These are phyloP conservation scores for Odontarrhena argentea DNA, from an alignment of 345 rosid genomes.

Conservation along the genomic window DNA sequence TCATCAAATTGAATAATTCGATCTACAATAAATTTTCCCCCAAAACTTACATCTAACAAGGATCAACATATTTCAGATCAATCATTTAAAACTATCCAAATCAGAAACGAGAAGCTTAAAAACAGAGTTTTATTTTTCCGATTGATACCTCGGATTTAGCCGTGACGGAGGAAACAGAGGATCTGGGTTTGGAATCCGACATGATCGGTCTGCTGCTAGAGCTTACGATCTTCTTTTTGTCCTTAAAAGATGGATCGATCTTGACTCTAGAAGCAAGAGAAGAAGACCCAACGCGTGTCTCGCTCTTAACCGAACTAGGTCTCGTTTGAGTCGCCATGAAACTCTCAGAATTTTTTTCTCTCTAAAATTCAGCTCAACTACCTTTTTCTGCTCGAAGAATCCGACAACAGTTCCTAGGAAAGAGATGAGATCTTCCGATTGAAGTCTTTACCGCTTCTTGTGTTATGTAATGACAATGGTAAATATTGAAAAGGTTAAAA, in stretches of 20 bases:
- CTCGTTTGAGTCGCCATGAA: conserved; percentile 57
- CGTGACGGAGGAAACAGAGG: conserved; percentile 42
- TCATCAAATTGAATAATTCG: background rate
- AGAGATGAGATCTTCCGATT: conserved; percentile 9
- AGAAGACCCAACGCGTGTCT: conserved; percentile 55
- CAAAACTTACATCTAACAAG: background rate
- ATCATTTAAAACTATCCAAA: conserved; percentile 7
- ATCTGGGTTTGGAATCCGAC: conserved; percentile 51
- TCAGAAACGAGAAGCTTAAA: background rate
- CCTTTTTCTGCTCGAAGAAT: background rate
- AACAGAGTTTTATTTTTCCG: conserved; percentile 9
- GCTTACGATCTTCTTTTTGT: conserved; percentile 56
- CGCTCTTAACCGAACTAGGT: conserved; percentile 49
- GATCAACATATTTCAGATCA: background rate
- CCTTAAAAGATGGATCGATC: conserved; percentile 47
- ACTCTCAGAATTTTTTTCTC: background rate
- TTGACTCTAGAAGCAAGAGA: conserved; percentile 43
- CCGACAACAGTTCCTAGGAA: conserved; percentile 12
- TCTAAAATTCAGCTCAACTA: conserved; percentile 24
- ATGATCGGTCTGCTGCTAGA: conserved; percentile 53
- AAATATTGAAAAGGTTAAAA: conserved; percentile 11
- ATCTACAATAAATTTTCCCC: conserved; percentile 14
- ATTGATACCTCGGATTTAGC: conserved; percentile 60
- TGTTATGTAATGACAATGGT: conserved; percentile 35
- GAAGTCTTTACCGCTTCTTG: conserved; percentile 25